Base-by-base conservation (phyloP, 2,329 filamentous ascomycete species). In the Claviceps capensis region DNA sequence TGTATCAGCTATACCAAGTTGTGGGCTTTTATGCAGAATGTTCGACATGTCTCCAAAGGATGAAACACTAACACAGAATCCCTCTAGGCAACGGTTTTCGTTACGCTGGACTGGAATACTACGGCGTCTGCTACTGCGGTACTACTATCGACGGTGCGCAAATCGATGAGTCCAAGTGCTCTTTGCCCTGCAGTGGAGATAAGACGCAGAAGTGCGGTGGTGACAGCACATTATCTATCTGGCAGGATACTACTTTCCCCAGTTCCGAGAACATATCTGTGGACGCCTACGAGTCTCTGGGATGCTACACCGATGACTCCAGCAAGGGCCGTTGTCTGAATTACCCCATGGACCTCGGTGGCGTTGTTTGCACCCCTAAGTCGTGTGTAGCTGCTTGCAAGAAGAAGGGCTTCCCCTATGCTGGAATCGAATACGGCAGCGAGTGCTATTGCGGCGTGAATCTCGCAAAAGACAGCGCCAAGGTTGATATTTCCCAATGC, bases 231-330 rank as follows among this genome's bases (percentile, higher is more conserved):
- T 71, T 79, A 54, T 75, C 74, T 2, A 54, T 75, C 59, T 77
- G 67, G 59, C 65, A 72, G 59, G 74, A 77, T 47, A 68, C 72
- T 3, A 76, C 72, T 34, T 76, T 74, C 57, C 61, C 68, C 47
- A 65, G 68, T 23, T 64, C 66, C 55, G 62, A 73, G 56, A 67
- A 64, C 22, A 63, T 74, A 26, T 73, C 71, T 23, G 67, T 75
- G 45, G 68, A 69, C 50, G 69, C 73, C 46, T 86, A 81, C 71
- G 67, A 69, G 44, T 74, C 79, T 56, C 62, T 76, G n/a, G 83
- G 83, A 52, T 87, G 83, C 67, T 83, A 76, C 59, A 70, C 67
- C 30, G 76, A 78, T 55, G 59, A 67, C 52, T 67, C 66, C 22
- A 55, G 55, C 47, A 56, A 66, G 49, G 69, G 72, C 43, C 70